Base-by-base conservation (phyloP, 2,329 filamentous ascomycete genomes). In the Paramyrothecium roridum region DNA sequence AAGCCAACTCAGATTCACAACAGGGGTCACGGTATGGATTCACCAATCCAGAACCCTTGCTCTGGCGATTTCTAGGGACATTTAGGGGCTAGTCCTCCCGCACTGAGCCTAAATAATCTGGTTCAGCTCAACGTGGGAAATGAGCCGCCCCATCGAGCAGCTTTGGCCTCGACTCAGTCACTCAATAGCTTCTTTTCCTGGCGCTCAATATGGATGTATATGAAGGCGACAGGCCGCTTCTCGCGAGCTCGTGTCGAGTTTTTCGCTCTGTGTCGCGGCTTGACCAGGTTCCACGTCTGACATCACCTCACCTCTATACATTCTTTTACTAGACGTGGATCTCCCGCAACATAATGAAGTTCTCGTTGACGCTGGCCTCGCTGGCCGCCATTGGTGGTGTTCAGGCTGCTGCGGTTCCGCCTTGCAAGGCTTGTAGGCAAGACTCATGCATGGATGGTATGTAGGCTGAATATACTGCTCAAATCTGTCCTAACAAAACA, bases 301-400 rank as follows among this genome's bases (percentile, higher is more conserved):
- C 37, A 13, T 43, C 16, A 7, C 16, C 37, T 43, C 13, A 43
- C 37, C 37, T n/a, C 33, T 43, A 43, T 43, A 43, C 37, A 17
- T 43, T 43, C 37, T 17, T 43, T 43, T 43, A 43, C 12, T 16
- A 43, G 37, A 13, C 37, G 37, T 43, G 37, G 37, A 17, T 43
- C 37, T 13, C 16, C 37, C 16, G 16, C 26, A 30, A 17, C 12
- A 30, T 17, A 11, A 50, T 50, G 48, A 50, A 50, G 48, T 19
- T 30, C 21, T 50, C 48, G 21, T 30, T 19, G 20, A 23, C 30
- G 17, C 23, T 50, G 48, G 48, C 48, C 22, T 50, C 48, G 22
- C 16, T 50, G 48, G 48, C 48, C 48, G 13, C 33, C 12, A 30
- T 33, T n/a, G 17, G 22, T 40, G 11, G 70, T 66, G 2, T 68